Conservation (phyloP, 2,329 filamentous ascomycete species). For the Albophoma yamanashiensis region DNA sequence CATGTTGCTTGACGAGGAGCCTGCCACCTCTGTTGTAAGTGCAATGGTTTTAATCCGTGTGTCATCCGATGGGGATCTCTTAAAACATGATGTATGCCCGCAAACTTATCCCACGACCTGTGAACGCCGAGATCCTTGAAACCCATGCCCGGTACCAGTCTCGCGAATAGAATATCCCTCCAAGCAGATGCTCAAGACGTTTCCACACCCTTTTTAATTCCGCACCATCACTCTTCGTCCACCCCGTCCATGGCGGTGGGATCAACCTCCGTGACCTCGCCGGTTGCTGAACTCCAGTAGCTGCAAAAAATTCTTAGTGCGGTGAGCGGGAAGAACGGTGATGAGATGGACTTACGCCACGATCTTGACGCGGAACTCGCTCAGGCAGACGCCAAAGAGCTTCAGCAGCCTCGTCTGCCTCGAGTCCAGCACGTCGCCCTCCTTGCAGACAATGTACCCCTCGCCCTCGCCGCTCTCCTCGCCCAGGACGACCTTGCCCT, state of each 20-base stretch:
- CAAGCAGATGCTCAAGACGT: neutral
- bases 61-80: constrained; percentile 14
- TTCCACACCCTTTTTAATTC: neutral
- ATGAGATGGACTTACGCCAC: constrained; percentile 47
- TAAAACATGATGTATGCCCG: constrained; percentile 17
- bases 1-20: neutral
- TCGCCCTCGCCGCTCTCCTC: constrained; percentile 40
- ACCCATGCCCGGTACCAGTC: constrained; percentile 23
- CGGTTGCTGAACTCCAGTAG: constrained; percentile 51
- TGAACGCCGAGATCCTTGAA: constrained; percentile 22
- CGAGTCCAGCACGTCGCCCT: constrained; percentile 77
- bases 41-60: neutral
- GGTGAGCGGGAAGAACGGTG: neutral
- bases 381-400: constrained; percentile 81
- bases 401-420: constrained; percentile 90
- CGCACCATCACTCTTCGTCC: constrained; percentile 11
- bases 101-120: constrained; percentile 18
- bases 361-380: constrained; percentile 78
- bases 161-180: constrained; percentile 13
- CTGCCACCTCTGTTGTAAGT: neutral
- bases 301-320: constrained; percentile 16
- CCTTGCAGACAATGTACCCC: constrained; percentile 70
- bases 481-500: constrained; percentile 73
- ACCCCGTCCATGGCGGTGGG: constrained; percentile 26
- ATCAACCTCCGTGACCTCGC: constrained; percentile 46